phyloP scores from a whole-genome alignment of 106 monocot species.

The Dioscorea dumetorum region DNA sequence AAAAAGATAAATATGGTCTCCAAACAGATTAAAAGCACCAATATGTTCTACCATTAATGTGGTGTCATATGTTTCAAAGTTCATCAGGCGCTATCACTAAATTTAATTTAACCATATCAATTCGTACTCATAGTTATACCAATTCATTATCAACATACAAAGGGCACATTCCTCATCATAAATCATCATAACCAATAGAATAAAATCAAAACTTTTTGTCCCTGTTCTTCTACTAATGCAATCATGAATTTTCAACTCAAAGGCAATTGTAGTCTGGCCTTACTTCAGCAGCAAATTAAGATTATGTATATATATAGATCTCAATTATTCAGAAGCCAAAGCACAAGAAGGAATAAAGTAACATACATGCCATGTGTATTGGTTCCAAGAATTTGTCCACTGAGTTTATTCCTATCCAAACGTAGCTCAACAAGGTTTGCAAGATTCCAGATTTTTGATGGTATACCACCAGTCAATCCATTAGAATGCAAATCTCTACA shows the following conservation, averaged over 20 bases:
- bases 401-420: conserved; percentile 71
- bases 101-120: neutral
- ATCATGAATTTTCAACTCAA: neutral
- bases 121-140: neutral
- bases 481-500: conserved; percentile 76
- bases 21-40: neutral
- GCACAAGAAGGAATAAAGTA: neutral
- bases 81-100: neutral
- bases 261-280: neutral
- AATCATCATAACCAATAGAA: too few relatives aligned
- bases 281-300: too few relatives aligned
- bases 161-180: too few relatives aligned
- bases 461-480: conserved; percentile 60
- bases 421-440: conserved; percentile 61
- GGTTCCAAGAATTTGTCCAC: conserved; percentile 50
- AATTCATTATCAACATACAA: too few relatives aligned
- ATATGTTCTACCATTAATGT: neutral
- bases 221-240: neutral
- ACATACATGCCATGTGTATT: conserved; percentile 23
- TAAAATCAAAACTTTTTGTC: too few relatives aligned
- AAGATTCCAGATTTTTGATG: conserved; percentile 54
- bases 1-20: neutral
- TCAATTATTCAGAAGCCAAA: neutral
- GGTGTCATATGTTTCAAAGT: too few relatives aligned
- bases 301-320: too few relatives aligned